Base-by-base conservation (phyloP, 805 yeast genomes). In the Jamesozyma lodderae region DNA sequence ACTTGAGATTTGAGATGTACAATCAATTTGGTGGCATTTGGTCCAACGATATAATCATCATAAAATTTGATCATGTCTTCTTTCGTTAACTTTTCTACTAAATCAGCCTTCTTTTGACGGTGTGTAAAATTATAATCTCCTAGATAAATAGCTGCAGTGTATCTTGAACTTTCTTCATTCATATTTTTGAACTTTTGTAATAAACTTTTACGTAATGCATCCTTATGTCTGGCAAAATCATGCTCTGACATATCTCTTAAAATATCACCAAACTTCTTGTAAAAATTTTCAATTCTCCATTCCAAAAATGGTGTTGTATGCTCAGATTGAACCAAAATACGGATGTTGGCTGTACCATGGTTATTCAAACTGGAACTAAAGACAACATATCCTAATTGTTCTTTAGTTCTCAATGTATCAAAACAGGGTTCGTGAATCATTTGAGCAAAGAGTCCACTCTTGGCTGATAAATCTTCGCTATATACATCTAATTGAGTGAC, bases 341-440 rank as follows among this genome's bases (percentile, higher is more conserved):
- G 70, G 47, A 77, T 72, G 30, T 58, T 55, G 13, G 55, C 52
- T 5, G 81, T 73, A 17, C 92, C 79, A 53, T 94, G 73, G 3
- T 84, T 73, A 43, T 70, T 69, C 43, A 81, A 67, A 19, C 72
- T 64, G 0, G 94, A 83, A 31, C 92, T 77, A 55, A 85, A 86
- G 0, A 90, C 98, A 45, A 90, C 87, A 53, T 90, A 90, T 2
- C 98, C 98, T 23, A 90, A 69, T 60, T 92, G 97, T 63, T 90
- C 97, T 51, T 85, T 81, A 6, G 98, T 90, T 60, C 98, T 74
- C 41, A 90, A 69, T 45, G 82, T 82, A 53, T 85, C 80, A 62
- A 90, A 92, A 41, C 90, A 82, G 4, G 96, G 96, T 56, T 90
- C 96, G 47, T 73, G 76, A 35, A 81, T 66, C 45, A 87, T 71